Evolutionary conservation across 495 filamentous ascomycete genomes (phyloP).

Genomic region (Elasticomyces elasticus): DNA sequence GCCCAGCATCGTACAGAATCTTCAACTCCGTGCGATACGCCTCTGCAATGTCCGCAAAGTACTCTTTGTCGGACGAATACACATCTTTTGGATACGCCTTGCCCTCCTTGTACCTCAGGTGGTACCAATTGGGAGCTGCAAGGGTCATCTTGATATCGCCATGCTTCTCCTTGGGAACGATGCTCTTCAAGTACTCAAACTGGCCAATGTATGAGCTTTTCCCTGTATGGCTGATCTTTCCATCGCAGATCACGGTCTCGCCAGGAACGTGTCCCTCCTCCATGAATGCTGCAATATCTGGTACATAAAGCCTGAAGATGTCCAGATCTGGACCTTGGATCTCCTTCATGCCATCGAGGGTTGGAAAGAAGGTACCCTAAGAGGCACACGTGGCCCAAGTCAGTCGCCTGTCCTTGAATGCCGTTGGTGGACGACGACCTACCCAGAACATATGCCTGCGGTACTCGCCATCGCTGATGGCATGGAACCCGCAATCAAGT

Average conservation of each 20-base stretch:
- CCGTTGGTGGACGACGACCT: no score
- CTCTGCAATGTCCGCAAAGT: slow-evolving; percentile 51
- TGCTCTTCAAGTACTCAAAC: slow-evolving; percentile 45
- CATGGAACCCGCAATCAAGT: slow-evolving; percentile 49
- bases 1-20: slow-evolving; percentile 51
- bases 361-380: slow-evolving; percentile 32
- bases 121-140: slow-evolving; percentile 56
- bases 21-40: slow-evolving; percentile 52
- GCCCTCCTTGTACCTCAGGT: slow-evolving; percentile 53
- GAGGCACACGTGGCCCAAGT: slow-evolving; percentile 40
- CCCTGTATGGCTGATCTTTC: slow-evolving; percentile 34
- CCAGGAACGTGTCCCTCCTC: slow-evolving; percentile 63
- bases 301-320: slow-evolving; percentile 40
- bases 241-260: slow-evolving; percentile 59
- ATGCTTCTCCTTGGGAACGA: slow-evolving; percentile 39
- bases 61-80: slow-evolving; percentile 48
- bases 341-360: slow-evolving; percentile 32
- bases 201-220: slow-evolving; percentile 44
- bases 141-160: slow-evolving; percentile 55
- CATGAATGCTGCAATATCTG: slow-evolving; percentile 66
- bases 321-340: slow-evolving; percentile 24
- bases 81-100: slow-evolving; percentile 45
- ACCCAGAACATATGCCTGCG: slow-evolving; percentile 49
- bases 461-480: slow-evolving; percentile 66
- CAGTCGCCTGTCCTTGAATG: no score